Conservation (phyloP, 352 stramenopile genomes). For the Phytophthora rubi region DNA sequence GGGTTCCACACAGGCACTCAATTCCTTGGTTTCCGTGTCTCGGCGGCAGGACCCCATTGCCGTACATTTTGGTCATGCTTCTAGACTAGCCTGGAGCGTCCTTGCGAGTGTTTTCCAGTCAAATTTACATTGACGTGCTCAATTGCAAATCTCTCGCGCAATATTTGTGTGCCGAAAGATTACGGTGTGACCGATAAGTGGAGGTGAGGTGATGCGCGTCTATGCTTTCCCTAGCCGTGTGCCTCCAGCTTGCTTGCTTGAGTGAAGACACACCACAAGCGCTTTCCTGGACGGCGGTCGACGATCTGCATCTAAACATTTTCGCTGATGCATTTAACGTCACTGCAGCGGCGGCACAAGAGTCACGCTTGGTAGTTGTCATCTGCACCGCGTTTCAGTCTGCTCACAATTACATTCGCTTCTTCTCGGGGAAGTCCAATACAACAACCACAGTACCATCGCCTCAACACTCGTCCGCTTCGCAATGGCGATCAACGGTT, state of each 20-base stretch:
- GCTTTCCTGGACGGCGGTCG: constrained; percentile 11
- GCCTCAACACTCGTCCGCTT: neutral
- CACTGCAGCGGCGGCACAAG: neutral
- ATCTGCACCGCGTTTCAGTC: neutral
- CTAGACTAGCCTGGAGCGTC: too few species aligned
- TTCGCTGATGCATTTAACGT: constrained; percentile 13
- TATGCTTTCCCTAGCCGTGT: constrained; percentile 22
- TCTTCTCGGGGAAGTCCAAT: constrained; percentile 1
- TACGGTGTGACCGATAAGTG: constrained; percentile 4
- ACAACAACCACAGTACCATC: neutral
- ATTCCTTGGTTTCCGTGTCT: neutral
- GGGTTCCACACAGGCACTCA: neutral
- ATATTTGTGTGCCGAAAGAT: neutral
- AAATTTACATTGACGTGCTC: constrained; percentile 12
- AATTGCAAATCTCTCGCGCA: constrained; percentile 16
- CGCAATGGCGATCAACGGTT: neutral
- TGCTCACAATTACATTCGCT: constrained; percentile 12
- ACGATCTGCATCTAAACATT: constrained; percentile 23
- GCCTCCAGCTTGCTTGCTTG: constrained; percentile 11
- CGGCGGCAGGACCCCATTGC: neutral
- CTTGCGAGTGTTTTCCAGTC: constrained; percentile 2
- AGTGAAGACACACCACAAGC: constrained; percentile 19
- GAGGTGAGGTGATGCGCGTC: constrained; percentile 8
- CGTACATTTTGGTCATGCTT: too few species aligned
- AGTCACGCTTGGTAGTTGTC: constrained; percentile 5